These are phyloP conservation scores for Pecoramyces ruminantium DNA, from an alignment of 192 early-diverging fungal species.

Conservation along the genomic window DNA sequence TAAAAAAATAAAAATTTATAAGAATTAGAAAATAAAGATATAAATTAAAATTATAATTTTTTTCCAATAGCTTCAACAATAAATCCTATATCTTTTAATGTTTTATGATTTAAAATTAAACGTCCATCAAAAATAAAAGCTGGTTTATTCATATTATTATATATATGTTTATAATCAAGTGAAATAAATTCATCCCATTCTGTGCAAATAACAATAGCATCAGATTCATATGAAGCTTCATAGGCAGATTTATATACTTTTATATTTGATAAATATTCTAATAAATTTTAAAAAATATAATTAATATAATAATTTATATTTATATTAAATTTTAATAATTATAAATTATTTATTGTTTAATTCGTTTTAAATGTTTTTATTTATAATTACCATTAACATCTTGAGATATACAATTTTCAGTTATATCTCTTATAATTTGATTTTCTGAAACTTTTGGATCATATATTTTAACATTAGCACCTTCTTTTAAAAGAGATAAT, in stretches of 20 bases:
- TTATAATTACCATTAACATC: conserved; percentile 15
- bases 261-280: conserved; percentile 26
- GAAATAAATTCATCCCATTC: conserved; percentile 58
- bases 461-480: conserved; percentile 59
- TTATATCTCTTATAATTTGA: conserved; percentile 53
- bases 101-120: conserved; percentile 45
- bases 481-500: conserved; percentile 60
- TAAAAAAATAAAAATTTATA: too few relatives aligned
- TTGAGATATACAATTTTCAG: conserved; percentile 27
- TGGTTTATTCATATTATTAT: conserved; percentile 57
- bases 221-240: conserved; percentile 46
- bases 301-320: too few relatives aligned
- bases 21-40: too few relatives aligned
- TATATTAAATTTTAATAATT: too few relatives aligned
- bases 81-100: conserved; percentile 64
- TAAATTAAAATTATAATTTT: conserved; percentile 6
- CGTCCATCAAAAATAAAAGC: conserved; percentile 86
- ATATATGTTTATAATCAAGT: conserved; percentile 17
- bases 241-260: conserved; percentile 45
- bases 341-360: neutral
- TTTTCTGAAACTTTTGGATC: conserved; percentile 70
- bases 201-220: conserved; percentile 66
- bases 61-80: conserved; percentile 54
- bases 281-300: too few relatives aligned
- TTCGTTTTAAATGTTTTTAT: neutral